phyloP scores from a whole-genome alignment of 129 eudicot species.

The Ambrosia trifida region DNA sequence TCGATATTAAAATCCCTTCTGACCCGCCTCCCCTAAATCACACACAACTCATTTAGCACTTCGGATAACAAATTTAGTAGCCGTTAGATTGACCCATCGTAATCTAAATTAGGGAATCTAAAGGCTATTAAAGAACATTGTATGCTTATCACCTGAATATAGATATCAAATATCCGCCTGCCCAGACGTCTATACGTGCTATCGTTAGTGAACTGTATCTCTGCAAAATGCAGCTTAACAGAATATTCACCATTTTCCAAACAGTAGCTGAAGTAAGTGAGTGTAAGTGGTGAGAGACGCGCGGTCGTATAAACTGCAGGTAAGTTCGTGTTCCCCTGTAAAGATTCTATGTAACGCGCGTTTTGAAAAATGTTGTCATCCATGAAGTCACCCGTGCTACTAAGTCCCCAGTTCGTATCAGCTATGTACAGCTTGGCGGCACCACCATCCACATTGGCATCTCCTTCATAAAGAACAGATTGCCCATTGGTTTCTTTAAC shows the following conservation, averaged over 20 bases:
- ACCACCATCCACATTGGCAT: constrained; percentile 56
- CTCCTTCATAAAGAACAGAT: constrained; percentile 64
- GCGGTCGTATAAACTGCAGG: constrained; percentile 57
- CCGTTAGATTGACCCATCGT: background rate
- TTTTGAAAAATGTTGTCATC: constrained; percentile 60
- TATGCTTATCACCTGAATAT: constrained; percentile 62
- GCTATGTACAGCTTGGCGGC: constrained; percentile 48
- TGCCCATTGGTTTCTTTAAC: constrained; percentile 32
- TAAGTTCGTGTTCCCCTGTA: constrained; percentile 42
- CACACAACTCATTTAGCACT: background rate
- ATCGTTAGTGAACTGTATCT: constrained; percentile 63
- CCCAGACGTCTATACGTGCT: constrained; percentile 64
- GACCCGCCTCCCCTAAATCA: constrained; percentile 53
- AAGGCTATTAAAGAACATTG: background rate
- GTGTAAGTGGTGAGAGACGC: constrained; percentile 69
- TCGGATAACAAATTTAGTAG: background rate
- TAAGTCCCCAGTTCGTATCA: constrained; percentile 64
- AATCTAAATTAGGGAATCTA: background rate
- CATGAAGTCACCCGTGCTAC: constrained; percentile 88
- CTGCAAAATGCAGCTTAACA: constrained; percentile 76
- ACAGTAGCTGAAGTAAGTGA: constrained; percentile 76
- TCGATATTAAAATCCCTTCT: constrained; percentile 61
- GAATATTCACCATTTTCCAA: constrained; percentile 75
- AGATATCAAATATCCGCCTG: constrained; percentile 70
- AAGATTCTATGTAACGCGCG: constrained; percentile 34